Evolutionary conservation across 805 yeast species (phyloP).

Genomic region (Kodamaea leandrae): DNA sequence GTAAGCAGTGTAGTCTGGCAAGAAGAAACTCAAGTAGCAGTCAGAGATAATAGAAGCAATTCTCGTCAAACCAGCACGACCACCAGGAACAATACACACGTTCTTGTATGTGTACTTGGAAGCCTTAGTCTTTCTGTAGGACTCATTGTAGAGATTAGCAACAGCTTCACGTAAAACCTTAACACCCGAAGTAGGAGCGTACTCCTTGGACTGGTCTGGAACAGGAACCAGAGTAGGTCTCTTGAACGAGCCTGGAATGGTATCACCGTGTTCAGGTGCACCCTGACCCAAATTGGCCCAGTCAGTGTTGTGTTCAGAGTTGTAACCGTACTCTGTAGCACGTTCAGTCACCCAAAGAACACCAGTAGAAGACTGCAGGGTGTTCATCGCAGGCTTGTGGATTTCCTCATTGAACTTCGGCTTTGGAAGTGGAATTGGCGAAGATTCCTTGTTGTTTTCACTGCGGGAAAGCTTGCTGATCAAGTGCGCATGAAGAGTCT

Average conservation of each 20-base stretch:
- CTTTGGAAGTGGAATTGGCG: conserved; percentile 51
- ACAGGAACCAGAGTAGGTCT: conserved; percentile 50
- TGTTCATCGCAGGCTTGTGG: conserved; percentile 57
- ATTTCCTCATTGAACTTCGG: conserved; percentile 44
- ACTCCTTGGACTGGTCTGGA: conserved; percentile 50
- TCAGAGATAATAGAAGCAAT: conserved; percentile 60
- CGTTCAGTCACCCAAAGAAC: conserved; percentile 65
- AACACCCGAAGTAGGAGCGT: conserved; percentile 60
- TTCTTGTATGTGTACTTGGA: conserved; percentile 60
- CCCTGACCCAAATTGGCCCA: conserved; percentile 68
- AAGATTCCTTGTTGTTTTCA: conserved; percentile 39
- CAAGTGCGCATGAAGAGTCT: conserved; percentile 20
- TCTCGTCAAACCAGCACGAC: conserved; percentile 60
- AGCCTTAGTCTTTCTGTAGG: conserved; percentile 46
- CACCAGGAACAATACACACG: conserved; percentile 64
- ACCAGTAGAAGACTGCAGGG: conserved; percentile 58
- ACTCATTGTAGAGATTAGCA: conserved; percentile 53
- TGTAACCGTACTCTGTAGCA: conserved; percentile 55
- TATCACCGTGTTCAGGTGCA: conserved; percentile 61
- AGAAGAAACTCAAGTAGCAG: conserved; percentile 56
- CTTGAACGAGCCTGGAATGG: conserved; percentile 54
- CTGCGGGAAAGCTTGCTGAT: conserved; percentile 29
- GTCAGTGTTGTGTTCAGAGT: conserved; percentile 33
- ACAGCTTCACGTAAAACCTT: conserved; percentile 55
- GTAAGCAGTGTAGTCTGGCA: conserved; percentile 64